Evolutionary conservation across 768 basidiomycete species (phyloP), one percentile per base, ranked within the genome.

Genomic region (Arthromyces matolae): DNA sequence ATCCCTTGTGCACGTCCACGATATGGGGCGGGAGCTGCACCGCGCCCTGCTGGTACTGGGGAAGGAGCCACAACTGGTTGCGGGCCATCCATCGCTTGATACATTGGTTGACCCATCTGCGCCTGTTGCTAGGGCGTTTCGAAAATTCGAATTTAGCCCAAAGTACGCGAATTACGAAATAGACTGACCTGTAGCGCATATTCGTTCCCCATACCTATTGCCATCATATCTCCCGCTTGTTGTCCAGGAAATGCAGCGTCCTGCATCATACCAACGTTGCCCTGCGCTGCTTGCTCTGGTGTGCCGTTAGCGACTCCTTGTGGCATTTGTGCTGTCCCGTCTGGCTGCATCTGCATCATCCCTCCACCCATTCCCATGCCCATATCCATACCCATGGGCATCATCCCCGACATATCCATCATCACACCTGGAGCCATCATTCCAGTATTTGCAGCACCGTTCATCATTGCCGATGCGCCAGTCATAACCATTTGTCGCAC

Each of bases 401-500:
- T 80, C 72, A 83, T 80, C 49, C 77, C 75, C 44, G 72, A 71
- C 79, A 91, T 90, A 58, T 82, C 84, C 87, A 89, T 89, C 85
- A 90, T 87, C 52, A 82, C 76, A 38, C 79, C 81, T 22, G 76
- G 75, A 32, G 67, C 75, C 80, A 83, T 78, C 79, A 83, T 81
- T 28, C 62, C 77, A 5, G 76, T 67, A 50, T 72, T 79, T 16
- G 67, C 76, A n/a, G 71, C 81, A 49, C 76, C 76, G 47, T 77
- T 77, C 86, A 89, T 86, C 78, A 89, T 82, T 8, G 84, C 78
- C 18, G 80, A 81, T 51, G 87, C 81, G 14, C 86, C 84, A 7
- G 87, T 84, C 81, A 92, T 87, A 44, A 91, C 86, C 86, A 91
- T 91, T 50, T 84, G 82, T 31, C 89, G 84, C 47, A 91, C 75